Conservation (phyloP, 768 basidiomycete genomes). For the Strobilomyces echinocephalus region DNA sequence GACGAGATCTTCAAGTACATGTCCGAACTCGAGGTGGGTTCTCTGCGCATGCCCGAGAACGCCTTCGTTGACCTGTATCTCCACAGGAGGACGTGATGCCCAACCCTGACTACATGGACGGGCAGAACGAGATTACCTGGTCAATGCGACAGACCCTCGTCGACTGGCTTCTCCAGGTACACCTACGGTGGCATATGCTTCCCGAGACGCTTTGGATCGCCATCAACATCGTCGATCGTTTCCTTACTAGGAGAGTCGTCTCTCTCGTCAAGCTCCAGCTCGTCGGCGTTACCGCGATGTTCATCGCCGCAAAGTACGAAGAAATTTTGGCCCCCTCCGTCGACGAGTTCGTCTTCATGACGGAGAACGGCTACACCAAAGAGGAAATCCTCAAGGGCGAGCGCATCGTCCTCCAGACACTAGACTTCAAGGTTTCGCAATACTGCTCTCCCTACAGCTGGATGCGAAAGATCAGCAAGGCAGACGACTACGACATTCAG, state of each 20-base stretch:
- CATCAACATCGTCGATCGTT: conserved; percentile 92
- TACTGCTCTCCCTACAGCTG: conserved; percentile 99
- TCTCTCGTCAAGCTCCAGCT: conserved; percentile 89
- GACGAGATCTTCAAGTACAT: conserved; percentile 98
- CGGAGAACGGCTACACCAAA: conserved; percentile 87
- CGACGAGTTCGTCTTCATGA: conserved; percentile 99
- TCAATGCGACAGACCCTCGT: conserved; percentile 93
- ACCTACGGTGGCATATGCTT: conserved; percentile 97
- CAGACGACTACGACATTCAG: conserved; percentile 97
- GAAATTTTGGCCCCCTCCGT: conserved; percentile 96
- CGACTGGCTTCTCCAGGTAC: conserved; percentile 97
- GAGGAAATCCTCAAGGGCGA: conserved; percentile 99
- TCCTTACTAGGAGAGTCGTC: conserved; percentile 83
- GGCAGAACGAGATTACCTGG: conserved; percentile 91
- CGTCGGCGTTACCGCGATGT: conserved; percentile 98
- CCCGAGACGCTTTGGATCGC: conserved; percentile 99
- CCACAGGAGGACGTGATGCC: conserved; percentile 82
- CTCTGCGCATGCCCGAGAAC: not conserved
- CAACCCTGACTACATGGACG: conserved; percentile 87
- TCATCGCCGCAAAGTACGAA: conserved; percentile 98
- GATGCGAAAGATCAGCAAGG: conserved; percentile 98
- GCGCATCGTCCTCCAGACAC: conserved; percentile 89
- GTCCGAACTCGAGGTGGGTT: conserved; percentile 81
- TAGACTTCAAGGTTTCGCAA: conserved; percentile 92
- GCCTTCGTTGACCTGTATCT: conserved; percentile 19